These are phyloP conservation scores for Botrytis fragariae DNA, from an alignment of 2,329 filamentous ascomycete species.

Conservation along the genomic window DNA sequence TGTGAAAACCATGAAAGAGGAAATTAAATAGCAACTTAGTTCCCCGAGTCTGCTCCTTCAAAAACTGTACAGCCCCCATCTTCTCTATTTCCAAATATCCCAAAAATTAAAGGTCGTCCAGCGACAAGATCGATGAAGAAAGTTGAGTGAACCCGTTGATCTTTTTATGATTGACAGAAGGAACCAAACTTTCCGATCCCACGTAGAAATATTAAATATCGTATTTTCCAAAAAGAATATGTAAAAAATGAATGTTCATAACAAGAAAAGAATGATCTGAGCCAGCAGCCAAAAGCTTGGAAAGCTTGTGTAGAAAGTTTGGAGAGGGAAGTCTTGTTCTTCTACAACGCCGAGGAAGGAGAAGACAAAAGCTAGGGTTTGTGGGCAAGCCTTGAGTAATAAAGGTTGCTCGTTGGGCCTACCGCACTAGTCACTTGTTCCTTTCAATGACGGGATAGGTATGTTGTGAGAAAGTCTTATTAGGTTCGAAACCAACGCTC, in stretches of 20 bases:
- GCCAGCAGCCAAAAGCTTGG: constrained; percentile 48
- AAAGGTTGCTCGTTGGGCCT: constrained; percentile 20
- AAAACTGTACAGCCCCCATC: constrained; percentile 31
- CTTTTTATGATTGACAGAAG: not conserved
- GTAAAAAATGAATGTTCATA: constrained; percentile 35
- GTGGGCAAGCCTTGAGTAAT: constrained; percentile 35
- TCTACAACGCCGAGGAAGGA: constrained; percentile 45
- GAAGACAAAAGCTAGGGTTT: constrained; percentile 37
- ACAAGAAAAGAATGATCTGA: constrained; percentile 53
- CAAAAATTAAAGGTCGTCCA: constrained; percentile 52
- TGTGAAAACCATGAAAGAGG: constrained; percentile 77
- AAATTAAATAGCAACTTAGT: constrained; percentile 76
- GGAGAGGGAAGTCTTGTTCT: constrained; percentile 43
- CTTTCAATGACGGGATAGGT: constrained; percentile 4
- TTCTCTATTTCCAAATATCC: constrained; percentile 26
- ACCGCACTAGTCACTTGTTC: not conserved
- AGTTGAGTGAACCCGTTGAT: not conserved
- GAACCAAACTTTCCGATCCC: not conserved
- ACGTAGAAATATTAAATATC: constrained; percentile 32
- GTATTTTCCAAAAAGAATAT: constrained; percentile 28
- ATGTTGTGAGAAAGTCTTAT: not conserved
- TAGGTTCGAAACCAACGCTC: constrained; percentile 25
- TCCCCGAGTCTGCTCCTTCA: constrained; percentile 64
- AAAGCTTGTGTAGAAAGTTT: constrained; percentile 38
- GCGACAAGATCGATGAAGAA: constrained; percentile 45